phyloP scores from a whole-genome alignment of 2,329 filamentous ascomycete species.

The Epichloe sp. region DNA sequence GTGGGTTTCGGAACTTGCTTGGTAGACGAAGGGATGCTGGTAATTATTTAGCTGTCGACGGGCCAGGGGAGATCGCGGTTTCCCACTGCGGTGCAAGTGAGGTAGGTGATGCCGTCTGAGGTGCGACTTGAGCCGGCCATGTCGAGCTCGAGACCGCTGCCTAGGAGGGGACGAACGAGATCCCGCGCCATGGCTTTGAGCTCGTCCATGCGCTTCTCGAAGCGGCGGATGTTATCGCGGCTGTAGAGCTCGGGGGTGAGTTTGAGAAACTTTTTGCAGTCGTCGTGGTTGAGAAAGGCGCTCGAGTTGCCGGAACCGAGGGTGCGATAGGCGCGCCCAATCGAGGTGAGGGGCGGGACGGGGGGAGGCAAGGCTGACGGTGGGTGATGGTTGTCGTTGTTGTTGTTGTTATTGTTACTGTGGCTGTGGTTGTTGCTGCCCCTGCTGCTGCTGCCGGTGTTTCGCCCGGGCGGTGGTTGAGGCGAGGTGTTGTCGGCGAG shows the following conservation, averaged over 20 bases:
- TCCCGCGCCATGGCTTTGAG: constrained; percentile 74
- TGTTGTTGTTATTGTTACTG: constrained; percentile 1
- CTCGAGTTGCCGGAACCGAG: constrained; percentile 49
- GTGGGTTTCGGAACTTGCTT: neutral
- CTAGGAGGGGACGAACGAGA: constrained; percentile 72
- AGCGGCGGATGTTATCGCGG: constrained; percentile 71
- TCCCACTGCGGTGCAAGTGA: constrained; percentile 36
- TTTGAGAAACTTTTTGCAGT: constrained; percentile 85
- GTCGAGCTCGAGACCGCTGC: constrained; percentile 73
- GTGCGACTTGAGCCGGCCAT: constrained; percentile 30
- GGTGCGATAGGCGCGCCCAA: constrained; percentile 64
- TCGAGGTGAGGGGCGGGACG: constrained; percentile 38
- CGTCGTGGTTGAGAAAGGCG: constrained; percentile 68
- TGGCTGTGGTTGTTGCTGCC: constrained; percentile 9
- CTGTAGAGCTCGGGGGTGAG: constrained; percentile 75
- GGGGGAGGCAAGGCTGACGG: constrained; percentile 18
- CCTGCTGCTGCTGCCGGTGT: constrained; percentile 11
- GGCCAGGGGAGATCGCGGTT: constrained; percentile 39
- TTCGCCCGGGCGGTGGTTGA: constrained; percentile 30
- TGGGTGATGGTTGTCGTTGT: constrained; percentile 2
- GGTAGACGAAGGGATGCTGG: no score
- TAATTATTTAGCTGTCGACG: constrained; percentile 18
- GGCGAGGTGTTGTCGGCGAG: constrained; percentile 80
- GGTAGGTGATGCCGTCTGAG: constrained; percentile 32
- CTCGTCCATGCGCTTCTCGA: constrained; percentile 81